These are phyloP conservation scores for Xerocomellus chrysenteron DNA, from an alignment of 768 basidiomycete genomes.

Conservation along the genomic window DNA sequence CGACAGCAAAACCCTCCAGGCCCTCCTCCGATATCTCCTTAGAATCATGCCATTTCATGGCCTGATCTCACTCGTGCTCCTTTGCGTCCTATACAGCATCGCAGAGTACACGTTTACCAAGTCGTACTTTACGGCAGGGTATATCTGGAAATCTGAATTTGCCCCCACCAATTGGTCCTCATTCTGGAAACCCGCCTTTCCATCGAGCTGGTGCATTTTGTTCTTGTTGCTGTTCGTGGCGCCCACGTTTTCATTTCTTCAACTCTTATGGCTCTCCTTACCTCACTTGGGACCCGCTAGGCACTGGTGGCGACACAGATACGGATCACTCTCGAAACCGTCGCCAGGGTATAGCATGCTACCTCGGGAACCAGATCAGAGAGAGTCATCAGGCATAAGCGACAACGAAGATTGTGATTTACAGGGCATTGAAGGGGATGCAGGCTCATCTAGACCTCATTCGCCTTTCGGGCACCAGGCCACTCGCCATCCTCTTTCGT, in stretches of 20 bases:
- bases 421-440: not conserved
- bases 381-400: not conserved
- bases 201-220: conserved; percentile 17
- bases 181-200: conserved; percentile 20
- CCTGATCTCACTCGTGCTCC: not conserved
- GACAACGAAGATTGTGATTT: not conserved
- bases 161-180: too few relatives aligned
- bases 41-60: not conserved
- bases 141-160: too few relatives aligned
- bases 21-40: not conserved
- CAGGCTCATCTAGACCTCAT: not conserved
- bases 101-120: conserved; percentile 9
- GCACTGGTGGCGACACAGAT: not conserved
- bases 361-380: conserved; percentile 4
- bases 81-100: conserved; percentile 6
- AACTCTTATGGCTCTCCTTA: conserved; percentile 2
- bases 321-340: not conserved
- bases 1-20: not conserved
- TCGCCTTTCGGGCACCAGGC: not conserved
- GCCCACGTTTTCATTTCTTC: conserved; percentile 12
- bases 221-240: conserved; percentile 14
- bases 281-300: not conserved
- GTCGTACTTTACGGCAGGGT: conserved; percentile 2
- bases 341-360: conserved; percentile 14
- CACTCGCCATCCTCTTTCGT: not conserved